phyloP scores from a whole-genome alignment of 2,329 filamentous ascomycete genomes.

The Onygenales sp. region DNA sequence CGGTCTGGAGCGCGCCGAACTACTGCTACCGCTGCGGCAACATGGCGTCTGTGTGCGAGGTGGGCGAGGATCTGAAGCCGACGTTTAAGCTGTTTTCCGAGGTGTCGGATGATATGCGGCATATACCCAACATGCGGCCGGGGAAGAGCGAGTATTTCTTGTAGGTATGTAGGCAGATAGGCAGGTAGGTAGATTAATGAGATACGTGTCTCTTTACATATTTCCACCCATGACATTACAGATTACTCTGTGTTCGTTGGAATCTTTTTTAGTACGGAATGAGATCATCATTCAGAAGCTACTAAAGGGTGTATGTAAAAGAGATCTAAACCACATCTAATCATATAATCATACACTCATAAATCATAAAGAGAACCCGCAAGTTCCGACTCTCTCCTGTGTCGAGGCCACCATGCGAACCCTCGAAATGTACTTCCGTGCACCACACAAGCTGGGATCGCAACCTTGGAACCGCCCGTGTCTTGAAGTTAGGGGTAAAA shows the following conservation, averaged over 20 bases:
- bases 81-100: constrained; percentile 60
- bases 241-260: background rate
- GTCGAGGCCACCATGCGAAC: too few species aligned
- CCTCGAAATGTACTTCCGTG: too few species aligned
- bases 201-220: background rate
- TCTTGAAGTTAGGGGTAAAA: background rate
- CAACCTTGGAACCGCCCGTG: background rate
- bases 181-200: background rate
- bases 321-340: too few species aligned
- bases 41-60: constrained; percentile 75
- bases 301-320: too few species aligned
- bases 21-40: constrained; percentile 99
- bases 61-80: constrained; percentile 73
- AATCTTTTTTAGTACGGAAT: background rate
- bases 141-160: constrained; percentile 41
- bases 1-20: constrained; percentile 78
- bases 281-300: too few species aligned
- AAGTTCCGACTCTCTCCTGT: too few species aligned
- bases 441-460: too few species aligned
- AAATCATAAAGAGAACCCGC: too few species aligned
- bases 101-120: constrained; percentile 37
- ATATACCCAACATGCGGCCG: constrained; percentile 34
- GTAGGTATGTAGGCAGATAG: constrained; percentile 15
- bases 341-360: too few species aligned
- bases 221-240: background rate